Base-by-base conservation (phyloP, 371 early-diverging fungal species). In the Mortierella sp. region DNA sequence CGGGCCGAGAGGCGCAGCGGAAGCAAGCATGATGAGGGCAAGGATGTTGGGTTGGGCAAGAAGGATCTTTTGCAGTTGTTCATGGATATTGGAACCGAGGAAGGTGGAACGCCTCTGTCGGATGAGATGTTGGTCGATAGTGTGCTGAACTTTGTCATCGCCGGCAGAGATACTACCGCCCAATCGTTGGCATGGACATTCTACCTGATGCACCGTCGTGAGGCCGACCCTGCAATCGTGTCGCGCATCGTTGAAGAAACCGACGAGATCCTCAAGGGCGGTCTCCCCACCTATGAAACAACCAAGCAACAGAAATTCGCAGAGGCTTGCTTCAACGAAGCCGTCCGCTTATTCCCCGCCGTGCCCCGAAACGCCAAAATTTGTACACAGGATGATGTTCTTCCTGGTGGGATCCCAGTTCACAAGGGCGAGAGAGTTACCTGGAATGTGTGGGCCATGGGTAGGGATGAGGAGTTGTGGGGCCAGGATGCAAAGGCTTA, bases 141-240 rank as follows among this genome's bases (percentile, higher is more conserved):
- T 46, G 88, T 95, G 5, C 72, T 95, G 69, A 96, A 95, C 86
- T 93, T 95, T 64, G 75, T 87, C 34, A 83, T 91, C 79, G 79
- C 82, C 5, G 88, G 88, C 26, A 78, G 88, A 2, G 88, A 88
- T 37, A 92, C 93, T 2, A 93, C 92, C 9, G 92, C 93, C 2
- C 90, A 94, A 75, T 92, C 95, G 0, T 89, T 95, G 14, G 90
- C 92, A 0, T 95, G 96, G 96, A 89, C 91, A 3, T 91, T 95
- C 71, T 93, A 89, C 75, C 82, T 88, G 67, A 88, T 95, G 31
- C 80, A 89, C 72, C 85, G 89, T 9, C 93, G 76, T 13, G 54
- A 54, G 0, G 76, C 77, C 4, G 40, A 92, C 69, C 91, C 91
- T 0, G 77, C 85, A 2, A 91, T 92, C 0, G 87, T 92, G 67